These are phyloP conservation scores for Silene noctiflora DNA, from an alignment of 179 eudicot genomes.

Conservation along the genomic window DNA sequence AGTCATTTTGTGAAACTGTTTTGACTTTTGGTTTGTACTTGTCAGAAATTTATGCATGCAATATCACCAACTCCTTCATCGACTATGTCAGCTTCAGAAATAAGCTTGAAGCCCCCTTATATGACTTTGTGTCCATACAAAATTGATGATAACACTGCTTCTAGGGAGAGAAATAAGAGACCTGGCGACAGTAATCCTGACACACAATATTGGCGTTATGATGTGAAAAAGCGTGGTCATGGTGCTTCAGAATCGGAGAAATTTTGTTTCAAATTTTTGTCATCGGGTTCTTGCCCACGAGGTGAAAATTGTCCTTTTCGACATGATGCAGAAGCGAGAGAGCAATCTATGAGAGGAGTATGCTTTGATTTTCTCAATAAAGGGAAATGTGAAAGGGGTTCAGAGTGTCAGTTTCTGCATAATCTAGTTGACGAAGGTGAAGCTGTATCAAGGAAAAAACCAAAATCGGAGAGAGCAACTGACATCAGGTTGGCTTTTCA, in stretches of 20 bases:
- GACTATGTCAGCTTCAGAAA: constrained; percentile 68
- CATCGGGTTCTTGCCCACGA: constrained; percentile 82
- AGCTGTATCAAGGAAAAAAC: constrained; percentile 36
- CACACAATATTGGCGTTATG: constrained; percentile 94
- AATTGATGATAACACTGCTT: constrained; percentile 29
- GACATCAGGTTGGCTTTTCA: constrained; percentile 49
- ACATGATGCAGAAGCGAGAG: constrained; percentile 82
- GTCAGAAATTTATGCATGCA: constrained; percentile 95
- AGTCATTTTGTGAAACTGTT: constrained; percentile 8
- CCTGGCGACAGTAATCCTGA: constrained; percentile 50
- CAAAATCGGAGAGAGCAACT: constrained; percentile 44
- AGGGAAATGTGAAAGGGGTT: constrained; percentile 92
- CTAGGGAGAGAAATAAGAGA: constrained; percentile 49
- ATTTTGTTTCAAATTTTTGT: constrained; percentile 75
- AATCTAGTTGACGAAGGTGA: constrained; percentile 66
- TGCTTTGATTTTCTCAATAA: constrained; percentile 92
- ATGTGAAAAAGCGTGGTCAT: constrained; percentile 67
- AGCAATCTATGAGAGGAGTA: constrained; percentile 75
- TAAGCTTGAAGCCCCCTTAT: constrained; percentile 63
- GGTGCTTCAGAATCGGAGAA: constrained; percentile 58
- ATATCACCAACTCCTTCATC: constrained; percentile 95
- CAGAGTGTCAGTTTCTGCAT: constrained; percentile 84
- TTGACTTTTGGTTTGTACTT: constrained; percentile 5
- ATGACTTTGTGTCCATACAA: constrained; percentile 69
- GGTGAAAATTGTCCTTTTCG: constrained; percentile 76